Percentiles rank a stretch among this genome's conserved stretches.
phyloP scores from a whole-genome alignment of 2,329 filamentous ascomycete species.

The Pyrenophora tritici-repentis region DNA sequence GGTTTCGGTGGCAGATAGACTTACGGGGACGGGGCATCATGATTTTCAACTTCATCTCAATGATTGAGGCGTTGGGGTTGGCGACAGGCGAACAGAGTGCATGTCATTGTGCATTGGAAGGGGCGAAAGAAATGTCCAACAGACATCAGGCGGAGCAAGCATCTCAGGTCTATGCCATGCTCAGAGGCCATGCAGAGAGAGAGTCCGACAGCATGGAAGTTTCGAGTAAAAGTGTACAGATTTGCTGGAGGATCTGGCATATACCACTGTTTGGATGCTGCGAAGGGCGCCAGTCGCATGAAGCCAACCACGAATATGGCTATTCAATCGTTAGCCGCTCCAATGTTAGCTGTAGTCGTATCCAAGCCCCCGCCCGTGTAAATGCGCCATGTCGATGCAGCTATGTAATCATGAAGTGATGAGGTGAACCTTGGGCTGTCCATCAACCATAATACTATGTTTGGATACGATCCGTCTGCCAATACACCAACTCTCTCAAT shows the following conservation, averaged over 20 bases:
- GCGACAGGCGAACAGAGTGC: conserved; percentile 1
- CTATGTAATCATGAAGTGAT: no score
- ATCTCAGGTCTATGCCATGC: not conserved
- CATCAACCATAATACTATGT: no score
- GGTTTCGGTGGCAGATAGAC: conserved; percentile 35
- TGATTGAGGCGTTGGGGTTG: conserved; percentile 6
- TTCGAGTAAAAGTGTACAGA: conserved; percentile 10
- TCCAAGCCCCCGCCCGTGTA: not conserved
- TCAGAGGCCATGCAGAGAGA: not conserved
- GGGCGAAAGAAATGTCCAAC: conserved; percentile 1
- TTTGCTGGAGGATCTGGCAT: conserved; percentile 2
- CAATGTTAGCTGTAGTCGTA: not conserved
- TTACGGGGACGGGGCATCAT: conserved; percentile 1
- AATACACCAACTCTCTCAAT: not conserved
- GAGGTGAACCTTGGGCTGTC: no score
- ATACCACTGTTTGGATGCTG: conserved; percentile 14
- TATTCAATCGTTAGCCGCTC: not conserved
- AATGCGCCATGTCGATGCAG: no score
- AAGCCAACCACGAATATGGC: not conserved
- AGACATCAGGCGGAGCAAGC: not conserved
- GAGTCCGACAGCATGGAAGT: conserved; percentile 2
- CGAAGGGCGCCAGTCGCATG: conserved; percentile 8
- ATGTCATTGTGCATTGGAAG: conserved; percentile 5
- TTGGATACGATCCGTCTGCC: not conserved
- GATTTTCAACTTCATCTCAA: not conserved